A percentile compares a stretch with the other conserved stretches of the same genome.
Conservation (phyloP, 1,284 basidiomycete species). For the Testicularia cyperi region DNA sequence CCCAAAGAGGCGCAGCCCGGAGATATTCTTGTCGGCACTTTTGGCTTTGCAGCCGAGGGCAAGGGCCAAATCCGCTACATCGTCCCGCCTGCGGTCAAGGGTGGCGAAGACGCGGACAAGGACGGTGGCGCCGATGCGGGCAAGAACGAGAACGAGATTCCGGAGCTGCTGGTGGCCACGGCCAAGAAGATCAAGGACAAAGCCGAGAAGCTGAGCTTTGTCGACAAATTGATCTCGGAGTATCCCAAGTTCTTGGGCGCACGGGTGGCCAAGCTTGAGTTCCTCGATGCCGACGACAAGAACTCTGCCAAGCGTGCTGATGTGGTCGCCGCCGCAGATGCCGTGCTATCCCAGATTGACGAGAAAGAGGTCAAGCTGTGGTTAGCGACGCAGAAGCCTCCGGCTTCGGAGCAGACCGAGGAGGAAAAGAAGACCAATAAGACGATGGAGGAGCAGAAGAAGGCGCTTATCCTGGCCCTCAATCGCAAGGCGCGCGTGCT, state of each 20-base stretch:
- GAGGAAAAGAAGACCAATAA: slow-evolving; percentile 52
- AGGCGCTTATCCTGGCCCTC: slow-evolving; percentile 52
- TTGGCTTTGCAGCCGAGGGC: slow-evolving; percentile 49
- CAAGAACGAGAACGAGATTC: slow-evolving; percentile 48
- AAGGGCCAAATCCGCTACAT: slow-evolving; percentile 52
- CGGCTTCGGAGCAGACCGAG: slow-evolving; percentile 47
- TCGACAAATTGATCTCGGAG: slow-evolving; percentile 51
- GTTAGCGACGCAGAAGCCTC: slow-evolving; percentile 48
- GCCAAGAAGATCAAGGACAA: slow-evolving; percentile 56
- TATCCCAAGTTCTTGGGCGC: slow-evolving; percentile 55
- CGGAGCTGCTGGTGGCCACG: slow-evolving; percentile 55
- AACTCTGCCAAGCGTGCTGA: slow-evolving; percentile 23
- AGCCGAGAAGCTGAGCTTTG: slow-evolving; percentile 50
- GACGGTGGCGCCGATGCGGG: slow-evolving; percentile 8
- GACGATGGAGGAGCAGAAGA: slow-evolving; percentile 50
- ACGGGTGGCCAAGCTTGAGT: slow-evolving; percentile 53
- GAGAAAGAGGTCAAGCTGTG: slow-evolving; percentile 50
- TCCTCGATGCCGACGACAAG: slow-evolving; percentile 32
- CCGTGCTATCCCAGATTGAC: slow-evolving; percentile 45
- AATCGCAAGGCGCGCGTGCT: slow-evolving; percentile 48
- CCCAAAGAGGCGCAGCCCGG: slow-evolving; percentile 58
- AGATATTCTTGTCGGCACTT: slow-evolving; percentile 56
- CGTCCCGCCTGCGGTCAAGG: slow-evolving; percentile 53
- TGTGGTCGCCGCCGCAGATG: slow-evolving; percentile 44
- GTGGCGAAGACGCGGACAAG: slow-evolving; percentile 17